These are phyloP conservation scores for Penicillium sp. DNA, from an alignment of 2,329 filamentous ascomycete genomes.

Conservation along the genomic window DNA sequence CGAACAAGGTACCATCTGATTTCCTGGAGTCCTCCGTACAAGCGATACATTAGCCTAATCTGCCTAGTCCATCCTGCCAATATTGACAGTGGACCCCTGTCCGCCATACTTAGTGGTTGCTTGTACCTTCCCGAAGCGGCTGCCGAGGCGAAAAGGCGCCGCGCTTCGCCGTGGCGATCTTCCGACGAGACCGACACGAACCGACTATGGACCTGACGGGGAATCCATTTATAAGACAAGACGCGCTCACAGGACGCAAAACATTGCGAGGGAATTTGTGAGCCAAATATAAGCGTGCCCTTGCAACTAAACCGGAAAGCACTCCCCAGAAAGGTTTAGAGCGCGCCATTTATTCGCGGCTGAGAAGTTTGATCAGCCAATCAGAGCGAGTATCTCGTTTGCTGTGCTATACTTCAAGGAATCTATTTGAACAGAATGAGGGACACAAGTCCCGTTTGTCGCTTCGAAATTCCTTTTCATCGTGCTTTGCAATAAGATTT, in stretches of 20 bases:
- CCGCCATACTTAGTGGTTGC: slow-evolving; percentile 17
- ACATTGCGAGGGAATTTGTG: slow-evolving; percentile 27
- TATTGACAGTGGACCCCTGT: slow-evolving; percentile 12
- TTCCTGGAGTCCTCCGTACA: neutral
- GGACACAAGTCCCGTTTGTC: slow-evolving; percentile 4
- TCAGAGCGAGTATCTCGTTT: slow-evolving; percentile 17
- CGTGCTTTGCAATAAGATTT: neutral
- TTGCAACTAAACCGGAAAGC: slow-evolving; percentile 16
- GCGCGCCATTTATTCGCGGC: slow-evolving; percentile 24
- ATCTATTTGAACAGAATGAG: slow-evolving; percentile 28
- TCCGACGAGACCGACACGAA: slow-evolving; percentile 2
- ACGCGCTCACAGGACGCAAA: neutral
- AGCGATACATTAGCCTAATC: slow-evolving; percentile 8
- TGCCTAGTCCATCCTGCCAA: slow-evolving; percentile 10
- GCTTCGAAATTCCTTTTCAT: slow-evolving; percentile 13
- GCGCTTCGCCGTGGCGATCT: slow-evolving; percentile 9
- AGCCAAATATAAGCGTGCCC: slow-evolving; percentile 18
- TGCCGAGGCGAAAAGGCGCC: slow-evolving; percentile 9
- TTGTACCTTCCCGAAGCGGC: slow-evolving; percentile 31
- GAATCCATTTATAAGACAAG: neutral
- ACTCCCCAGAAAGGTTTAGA: slow-evolving; percentile 28
- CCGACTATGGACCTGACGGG: neutral
- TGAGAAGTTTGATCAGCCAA: slow-evolving; percentile 35
- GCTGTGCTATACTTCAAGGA: slow-evolving; percentile 8
- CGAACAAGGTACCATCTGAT: neutral